Conservation (phyloP, 2,329 filamentous ascomycete genomes). For the Xylariaceae sp. region DNA sequence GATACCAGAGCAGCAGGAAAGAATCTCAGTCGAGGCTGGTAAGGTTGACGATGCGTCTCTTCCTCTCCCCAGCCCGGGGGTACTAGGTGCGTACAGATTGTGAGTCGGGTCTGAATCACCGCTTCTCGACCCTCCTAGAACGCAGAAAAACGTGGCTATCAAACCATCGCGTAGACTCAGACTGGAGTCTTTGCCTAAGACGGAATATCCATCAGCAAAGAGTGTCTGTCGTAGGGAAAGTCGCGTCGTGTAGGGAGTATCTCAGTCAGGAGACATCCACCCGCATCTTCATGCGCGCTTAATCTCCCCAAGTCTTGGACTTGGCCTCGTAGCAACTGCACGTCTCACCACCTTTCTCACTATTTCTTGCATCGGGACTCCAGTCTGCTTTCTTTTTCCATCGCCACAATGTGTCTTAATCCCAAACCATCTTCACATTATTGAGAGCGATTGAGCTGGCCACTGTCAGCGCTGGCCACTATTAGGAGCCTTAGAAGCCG, state of each 20-base stretch:
- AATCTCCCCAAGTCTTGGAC: background rate
- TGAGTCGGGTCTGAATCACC: background rate
- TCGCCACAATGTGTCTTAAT: background rate
- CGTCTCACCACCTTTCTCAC: background rate
- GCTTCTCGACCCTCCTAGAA: background rate
- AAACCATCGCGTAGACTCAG: background rate
- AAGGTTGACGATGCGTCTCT: background rate
- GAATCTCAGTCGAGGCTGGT: background rate
- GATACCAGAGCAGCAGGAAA: background rate
- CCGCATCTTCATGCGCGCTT: background rate
- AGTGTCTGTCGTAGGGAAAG: background rate
- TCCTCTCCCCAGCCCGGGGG: background rate
- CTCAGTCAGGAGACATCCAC: background rate
- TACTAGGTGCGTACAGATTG: background rate
- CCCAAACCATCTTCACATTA: background rate
- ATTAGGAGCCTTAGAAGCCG: background rate
- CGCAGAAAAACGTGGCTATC: background rate
- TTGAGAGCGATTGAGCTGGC: conserved; percentile 1
- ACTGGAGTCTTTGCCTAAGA: background rate
- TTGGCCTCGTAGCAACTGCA: no score
- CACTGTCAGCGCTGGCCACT: background rate
- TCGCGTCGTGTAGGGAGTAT: background rate
- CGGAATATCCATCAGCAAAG: no score
- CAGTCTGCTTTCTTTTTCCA: background rate
- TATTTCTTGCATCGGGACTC: background rate